Conservation (phyloP, 176 grass and related monocot genomes). For the Puya raimondii region DNA sequence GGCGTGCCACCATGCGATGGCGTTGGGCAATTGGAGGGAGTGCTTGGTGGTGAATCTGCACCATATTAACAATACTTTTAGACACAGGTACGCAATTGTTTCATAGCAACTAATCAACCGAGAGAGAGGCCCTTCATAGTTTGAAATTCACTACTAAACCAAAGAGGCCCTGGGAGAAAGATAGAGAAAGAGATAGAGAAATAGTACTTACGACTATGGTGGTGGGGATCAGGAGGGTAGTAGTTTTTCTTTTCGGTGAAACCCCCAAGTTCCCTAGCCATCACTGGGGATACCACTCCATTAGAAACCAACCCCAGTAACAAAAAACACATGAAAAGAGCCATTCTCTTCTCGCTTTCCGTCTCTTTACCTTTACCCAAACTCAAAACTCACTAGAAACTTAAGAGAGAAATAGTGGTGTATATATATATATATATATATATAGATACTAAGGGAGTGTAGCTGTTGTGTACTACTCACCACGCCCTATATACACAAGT, state of each 20-base stretch:
- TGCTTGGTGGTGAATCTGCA: neutral
- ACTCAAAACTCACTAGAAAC: neutral
- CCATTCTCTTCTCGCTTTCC: neutral
- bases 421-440: too few relatives aligned
- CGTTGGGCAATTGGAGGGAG: constrained; percentile 15
- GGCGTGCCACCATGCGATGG: constrained; percentile 10
- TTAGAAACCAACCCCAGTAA: neutral
- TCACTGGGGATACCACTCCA: neutral
- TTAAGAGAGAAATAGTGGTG: neutral
- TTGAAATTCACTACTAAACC: too few relatives aligned
- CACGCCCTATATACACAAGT: neutral
- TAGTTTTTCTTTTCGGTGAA: neutral
- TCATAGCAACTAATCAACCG: too few relatives aligned
- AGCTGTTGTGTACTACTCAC: too few relatives aligned
- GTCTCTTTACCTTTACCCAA: neutral
- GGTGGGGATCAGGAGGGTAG: neutral
- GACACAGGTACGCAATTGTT: too few relatives aligned
- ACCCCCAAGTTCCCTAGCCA: neutral
- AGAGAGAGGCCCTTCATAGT: too few relatives aligned
- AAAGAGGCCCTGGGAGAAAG: neutral
- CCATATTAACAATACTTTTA: neutral
- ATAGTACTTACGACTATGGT: neutral
- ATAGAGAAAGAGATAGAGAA: neutral
- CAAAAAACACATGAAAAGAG: neutral
- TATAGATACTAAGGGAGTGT: neutral